These are phyloP conservation scores for Botrytis aclada DNA, from an alignment of 2,329 filamentous ascomycete genomes.

Conservation along the genomic window DNA sequence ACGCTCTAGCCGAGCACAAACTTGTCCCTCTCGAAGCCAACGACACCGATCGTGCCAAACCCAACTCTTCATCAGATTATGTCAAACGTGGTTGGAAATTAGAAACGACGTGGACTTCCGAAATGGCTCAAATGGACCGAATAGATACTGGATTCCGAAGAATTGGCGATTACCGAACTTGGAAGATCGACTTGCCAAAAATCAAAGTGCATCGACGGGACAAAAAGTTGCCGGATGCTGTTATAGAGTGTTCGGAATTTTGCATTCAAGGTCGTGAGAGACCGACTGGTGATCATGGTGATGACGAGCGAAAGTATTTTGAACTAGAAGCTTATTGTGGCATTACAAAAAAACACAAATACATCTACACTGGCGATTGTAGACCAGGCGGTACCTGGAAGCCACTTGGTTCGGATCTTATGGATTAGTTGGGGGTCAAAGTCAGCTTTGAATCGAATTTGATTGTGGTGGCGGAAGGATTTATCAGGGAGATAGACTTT, in stretches of 20 bases:
- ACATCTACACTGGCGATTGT: neutral
- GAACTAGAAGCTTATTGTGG: neutral
- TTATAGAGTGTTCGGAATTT: neutral
- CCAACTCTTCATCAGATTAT: neutral
- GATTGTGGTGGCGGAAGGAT: too few relatives aligned
- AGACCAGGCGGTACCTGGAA: rapidly evolving
- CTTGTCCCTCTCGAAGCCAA: neutral
- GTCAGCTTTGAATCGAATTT: too few relatives aligned
- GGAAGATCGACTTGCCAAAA: neutral
- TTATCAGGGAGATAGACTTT: too few relatives aligned
- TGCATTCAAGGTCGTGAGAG: neutral
- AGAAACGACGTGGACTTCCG: neutral
- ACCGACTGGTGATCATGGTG: too few relatives aligned
- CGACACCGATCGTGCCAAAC: neutral
- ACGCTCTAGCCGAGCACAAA: neutral
- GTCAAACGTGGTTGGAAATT: neutral
- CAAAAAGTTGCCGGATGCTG: neutral
- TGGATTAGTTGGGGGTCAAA: neutral
- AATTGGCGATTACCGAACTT: neutral
- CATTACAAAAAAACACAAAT: neutral
- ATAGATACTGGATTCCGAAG: neutral
- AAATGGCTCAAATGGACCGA: too few relatives aligned
- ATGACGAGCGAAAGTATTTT: neutral
- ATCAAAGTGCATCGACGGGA: neutral
- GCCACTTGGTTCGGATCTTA: neutral